Conservation (phyloP, 257 asterid species). For the Catharanthus roseus region DNA sequence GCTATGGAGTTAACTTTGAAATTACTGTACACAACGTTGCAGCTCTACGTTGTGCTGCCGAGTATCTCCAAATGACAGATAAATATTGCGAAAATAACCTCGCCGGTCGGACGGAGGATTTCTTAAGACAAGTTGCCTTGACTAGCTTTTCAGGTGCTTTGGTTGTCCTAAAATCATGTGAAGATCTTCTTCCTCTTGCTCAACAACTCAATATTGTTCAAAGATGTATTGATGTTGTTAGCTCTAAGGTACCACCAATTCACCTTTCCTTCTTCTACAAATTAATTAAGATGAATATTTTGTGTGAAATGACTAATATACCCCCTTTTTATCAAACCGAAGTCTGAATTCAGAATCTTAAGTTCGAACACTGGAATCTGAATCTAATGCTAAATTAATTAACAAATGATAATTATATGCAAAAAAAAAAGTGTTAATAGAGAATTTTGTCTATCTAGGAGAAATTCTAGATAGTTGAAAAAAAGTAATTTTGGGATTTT, state of each 20-base stretch:
- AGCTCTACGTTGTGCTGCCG: conserved; percentile 87
- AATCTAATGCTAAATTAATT: no score
- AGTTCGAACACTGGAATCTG: no score
- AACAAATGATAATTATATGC: no score
- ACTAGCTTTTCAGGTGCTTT: conserved; percentile 80
- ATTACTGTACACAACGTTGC: conserved; percentile 94
- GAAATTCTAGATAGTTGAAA: no score
- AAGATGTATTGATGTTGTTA: conserved; percentile 65
- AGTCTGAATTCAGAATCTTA: no score
- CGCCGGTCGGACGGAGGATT: conserved; percentile 79
- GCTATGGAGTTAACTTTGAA: conserved; percentile 94
- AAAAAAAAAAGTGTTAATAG: no score
- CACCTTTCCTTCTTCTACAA: not conserved
- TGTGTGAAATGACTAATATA: no score
- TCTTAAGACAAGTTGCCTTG: conserved; percentile 70
- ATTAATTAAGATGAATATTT: no score
- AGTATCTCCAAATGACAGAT: conserved; percentile 85
- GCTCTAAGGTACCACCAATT: conserved; percentile 55
- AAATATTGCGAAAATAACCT: conserved; percentile 66
- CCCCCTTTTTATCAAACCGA: no score
- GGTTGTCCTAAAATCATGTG: conserved; percentile 76
- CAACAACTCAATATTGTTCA: conserved; percentile 69
- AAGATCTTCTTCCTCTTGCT: conserved; percentile 80
- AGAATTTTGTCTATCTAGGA: no score
- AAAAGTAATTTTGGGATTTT: no score